Evolutionary conservation across 2,329 filamentous ascomycete genomes (phyloP), one percentile per base, ranked within the genome.

Genomic region (Leptographium wingfieldii): DNA sequence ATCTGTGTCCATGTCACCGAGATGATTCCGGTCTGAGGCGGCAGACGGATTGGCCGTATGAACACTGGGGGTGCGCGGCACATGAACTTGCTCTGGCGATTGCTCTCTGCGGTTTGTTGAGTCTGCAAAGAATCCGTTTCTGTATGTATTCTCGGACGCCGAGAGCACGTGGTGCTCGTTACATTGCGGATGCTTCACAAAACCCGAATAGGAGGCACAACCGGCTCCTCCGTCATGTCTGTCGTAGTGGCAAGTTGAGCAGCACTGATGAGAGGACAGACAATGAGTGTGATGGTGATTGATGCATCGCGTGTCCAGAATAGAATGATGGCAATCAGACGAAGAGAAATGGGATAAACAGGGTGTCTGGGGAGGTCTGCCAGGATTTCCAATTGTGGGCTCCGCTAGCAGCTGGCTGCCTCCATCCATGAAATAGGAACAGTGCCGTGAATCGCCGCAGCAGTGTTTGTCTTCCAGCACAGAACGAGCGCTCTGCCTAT

Each of bases 41-140:
- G 35, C n/a, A 0, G 60, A 48, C 3, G 61, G 60, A 22, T 62
- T 64, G n/a, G 46, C 56, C 3, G 62, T 63, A 51, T 61, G 58
- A 14, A 63, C 61, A 27, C 63, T 61, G 9, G 63, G 63, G 1
- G 57, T 64, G n/a, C 61, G 58, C 7, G 61, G 59, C 35, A 52
- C 35, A 19, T 49, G 25, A 7, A n/a, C 2, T 3, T 35, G 46
- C 2, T n/a, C 38, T 14, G 48, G 22, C 14, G 29, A 10, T 11
- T 22, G 27, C 16, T 27, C 31, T 22, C n/a, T 31, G 12, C 5
- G 52, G 22, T 22, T 12, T 9, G n/a, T 19, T 3, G n/a, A 12
- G 0, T 27, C 29, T n/a, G 29, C 16, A 33, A 12, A 35, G 14
- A 33, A n/a, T n/a, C 33, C 14, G 5, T 3, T 54, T 11, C 52